Conservation (phyloP, 2,329 filamentous ascomycete species). For the Tolypocladium inflatum region DNA sequence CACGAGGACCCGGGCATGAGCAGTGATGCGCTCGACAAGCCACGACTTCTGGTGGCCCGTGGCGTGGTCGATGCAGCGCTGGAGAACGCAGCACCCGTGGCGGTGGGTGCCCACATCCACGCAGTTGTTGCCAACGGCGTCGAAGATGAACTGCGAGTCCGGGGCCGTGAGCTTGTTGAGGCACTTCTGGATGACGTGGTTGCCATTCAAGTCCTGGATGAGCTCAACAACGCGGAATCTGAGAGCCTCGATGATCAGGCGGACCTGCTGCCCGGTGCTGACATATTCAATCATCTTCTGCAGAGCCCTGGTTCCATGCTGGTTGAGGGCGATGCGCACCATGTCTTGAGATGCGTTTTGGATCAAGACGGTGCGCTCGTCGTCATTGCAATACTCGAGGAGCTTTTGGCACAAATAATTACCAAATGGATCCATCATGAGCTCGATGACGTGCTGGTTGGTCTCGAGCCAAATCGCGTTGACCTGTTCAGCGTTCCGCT, state of each 20-base stretch:
- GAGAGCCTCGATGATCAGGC: constrained; percentile 79
- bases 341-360: constrained; percentile 81
- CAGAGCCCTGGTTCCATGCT: constrained; percentile 89
- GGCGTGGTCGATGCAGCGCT: constrained; percentile 96
- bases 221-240: constrained; percentile 80
- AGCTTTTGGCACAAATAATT: constrained; percentile 99
- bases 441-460: constrained; percentile 84
- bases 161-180: constrained; percentile 81
- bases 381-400: constrained; percentile 87
- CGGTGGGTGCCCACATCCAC: constrained; percentile 91
- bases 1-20: constrained; percentile 78
- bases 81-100: constrained; percentile 94
- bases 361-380: constrained; percentile 88
- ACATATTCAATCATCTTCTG: constrained; percentile 99
- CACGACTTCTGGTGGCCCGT: constrained; percentile 80
- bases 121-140: constrained; percentile 80
- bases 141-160: constrained; percentile 94
- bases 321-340: constrained; percentile 89
- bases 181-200: constrained; percentile 98
- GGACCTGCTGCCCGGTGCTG: constrained; percentile 72
- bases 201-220: constrained; percentile 95
- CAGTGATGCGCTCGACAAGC: constrained; percentile 79
- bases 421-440: constrained; percentile 98
- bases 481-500: constrained; percentile 71
- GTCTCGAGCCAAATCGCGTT: constrained; percentile 94